A percentile compares a stretch with the other conserved stretches of the same genome.
Conservation (phyloP, 768 basidiomycete species). For the Rhodotorula graminis region DNA sequence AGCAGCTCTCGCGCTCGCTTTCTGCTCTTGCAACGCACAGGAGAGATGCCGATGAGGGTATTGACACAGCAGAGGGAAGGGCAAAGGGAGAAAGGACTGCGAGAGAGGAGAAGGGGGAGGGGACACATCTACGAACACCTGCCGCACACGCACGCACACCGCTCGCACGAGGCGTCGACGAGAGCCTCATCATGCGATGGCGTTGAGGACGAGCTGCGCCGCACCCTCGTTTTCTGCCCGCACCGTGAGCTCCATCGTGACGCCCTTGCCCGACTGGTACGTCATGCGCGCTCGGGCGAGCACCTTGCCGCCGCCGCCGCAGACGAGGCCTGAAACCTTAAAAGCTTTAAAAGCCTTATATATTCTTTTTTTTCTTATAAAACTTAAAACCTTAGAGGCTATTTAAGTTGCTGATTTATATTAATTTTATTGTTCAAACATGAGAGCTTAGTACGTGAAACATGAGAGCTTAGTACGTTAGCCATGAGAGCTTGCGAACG, state of each 20-base stretch:
- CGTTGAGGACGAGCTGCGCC: conserved; percentile 79
- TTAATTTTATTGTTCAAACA: too few relatives aligned
- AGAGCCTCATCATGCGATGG: conserved; percentile 55
- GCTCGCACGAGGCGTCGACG: background rate
- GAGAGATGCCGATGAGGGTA: background rate
- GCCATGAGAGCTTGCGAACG: too few relatives aligned
- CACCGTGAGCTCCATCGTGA: conserved; percentile 84
- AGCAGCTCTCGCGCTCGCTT: too few relatives aligned
- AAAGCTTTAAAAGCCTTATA: too few relatives aligned
- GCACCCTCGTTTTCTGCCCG: conserved; percentile 85
- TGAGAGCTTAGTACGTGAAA: too few relatives aligned
- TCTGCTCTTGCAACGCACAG: too few relatives aligned
- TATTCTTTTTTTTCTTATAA: too few relatives aligned
- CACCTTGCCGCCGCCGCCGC: conserved; percentile 92
- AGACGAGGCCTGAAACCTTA: conserved; percentile 85
- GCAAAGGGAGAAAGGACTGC: too few relatives aligned
- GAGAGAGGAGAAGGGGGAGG: background rate
- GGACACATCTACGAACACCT: background rate
- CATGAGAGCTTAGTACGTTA: too few relatives aligned
- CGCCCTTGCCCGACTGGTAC: conserved; percentile 78
- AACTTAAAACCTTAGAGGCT: too few relatives aligned
- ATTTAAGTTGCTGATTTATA: too few relatives aligned
- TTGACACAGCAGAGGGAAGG: background rate
- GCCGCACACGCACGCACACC: too few relatives aligned
- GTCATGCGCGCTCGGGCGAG: conserved; percentile 94